Conservation (phyloP, 2,329 filamentous ascomycete species). For the Hymenoscyphus salicellus region DNA sequence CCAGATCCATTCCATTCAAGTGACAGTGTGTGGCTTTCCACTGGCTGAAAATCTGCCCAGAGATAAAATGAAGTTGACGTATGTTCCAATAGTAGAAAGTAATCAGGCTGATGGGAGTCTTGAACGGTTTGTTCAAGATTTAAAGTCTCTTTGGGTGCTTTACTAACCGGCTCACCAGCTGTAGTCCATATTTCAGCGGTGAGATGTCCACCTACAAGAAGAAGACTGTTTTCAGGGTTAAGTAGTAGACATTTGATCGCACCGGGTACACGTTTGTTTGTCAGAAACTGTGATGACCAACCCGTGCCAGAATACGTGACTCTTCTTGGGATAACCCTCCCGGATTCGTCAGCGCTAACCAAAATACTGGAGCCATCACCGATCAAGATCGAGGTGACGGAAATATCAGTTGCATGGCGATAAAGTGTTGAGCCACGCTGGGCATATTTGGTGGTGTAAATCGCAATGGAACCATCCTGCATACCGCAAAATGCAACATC, state of each 20-base stretch:
- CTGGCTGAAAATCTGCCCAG: not conserved
- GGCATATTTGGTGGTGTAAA: slow-evolving; percentile 25
- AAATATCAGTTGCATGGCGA: slow-evolving; percentile 24
- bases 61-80: not conserved
- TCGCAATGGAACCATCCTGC: slow-evolving; percentile 28
- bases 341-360: slow-evolving; percentile 33
- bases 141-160: not conserved
- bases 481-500: slow-evolving; percentile 30
- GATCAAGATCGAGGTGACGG: slow-evolving; percentile 24
- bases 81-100: not conserved
- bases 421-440: slow-evolving; percentile 23
- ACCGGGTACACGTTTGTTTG: not conserved
- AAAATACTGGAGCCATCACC: slow-evolving; percentile 24
- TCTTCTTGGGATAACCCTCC: slow-evolving; percentile 28
- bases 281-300: not conserved
- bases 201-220: not conserved
- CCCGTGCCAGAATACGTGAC: slow-evolving; percentile 5
- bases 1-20: not conserved
- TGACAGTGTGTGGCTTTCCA: not conserved
- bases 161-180: not conserved
- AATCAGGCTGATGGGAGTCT: not conserved
- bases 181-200: not conserved
- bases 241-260: not conserved
- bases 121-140: not conserved
- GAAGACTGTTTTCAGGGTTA: not conserved